A percentile compares a stretch with the other conserved stretches of the same genome.
These are phyloP conservation scores for Colletotrichum nymphaeae DNA, from an alignment of 2,329 filamentous ascomycete genomes.

Conservation along the genomic window DNA sequence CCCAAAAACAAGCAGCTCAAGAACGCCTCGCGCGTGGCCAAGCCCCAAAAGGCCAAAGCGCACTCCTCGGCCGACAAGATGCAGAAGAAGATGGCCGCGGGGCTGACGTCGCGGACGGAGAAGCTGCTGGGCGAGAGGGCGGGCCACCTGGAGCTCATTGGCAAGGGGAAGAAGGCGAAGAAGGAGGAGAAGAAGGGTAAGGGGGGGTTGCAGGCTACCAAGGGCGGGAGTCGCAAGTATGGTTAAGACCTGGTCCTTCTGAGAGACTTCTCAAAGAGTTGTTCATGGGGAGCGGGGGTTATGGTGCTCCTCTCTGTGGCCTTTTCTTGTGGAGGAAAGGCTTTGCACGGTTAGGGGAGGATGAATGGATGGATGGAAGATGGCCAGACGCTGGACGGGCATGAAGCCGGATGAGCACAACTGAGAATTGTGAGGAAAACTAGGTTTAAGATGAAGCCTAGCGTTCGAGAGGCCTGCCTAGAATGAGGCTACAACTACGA, in stretches of 20 bases:
- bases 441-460: background rate
- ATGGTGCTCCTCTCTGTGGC: too few relatives aligned
- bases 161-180: constrained; percentile 61
- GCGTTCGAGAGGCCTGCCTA: background rate
- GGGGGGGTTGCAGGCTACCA: constrained; percentile 37
- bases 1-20: constrained; percentile 46
- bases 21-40: constrained; percentile 58
- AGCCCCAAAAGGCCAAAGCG: constrained; percentile 58
- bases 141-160: constrained; percentile 70
- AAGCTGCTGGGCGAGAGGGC: constrained; percentile 68
- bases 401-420: background rate
- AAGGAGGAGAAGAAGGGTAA: constrained; percentile 49
- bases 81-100: constrained; percentile 66
- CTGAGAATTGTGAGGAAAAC: background rate
- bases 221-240: constrained; percentile 67
- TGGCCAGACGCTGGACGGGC: too few relatives aligned
- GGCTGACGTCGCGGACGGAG: constrained; percentile 67
- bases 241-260: constrained; percentile 51
- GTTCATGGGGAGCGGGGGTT: too few relatives aligned
- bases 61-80: constrained; percentile 61
- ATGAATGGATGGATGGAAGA: too few relatives aligned
- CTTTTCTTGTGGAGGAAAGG: background rate
- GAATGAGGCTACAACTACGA: background rate
- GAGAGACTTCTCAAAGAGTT: background rate
- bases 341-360: too few relatives aligned